Conservation (phyloP, 225 moss, liverwort and hornwort genomes). For the Polytrichum formosum region DNA sequence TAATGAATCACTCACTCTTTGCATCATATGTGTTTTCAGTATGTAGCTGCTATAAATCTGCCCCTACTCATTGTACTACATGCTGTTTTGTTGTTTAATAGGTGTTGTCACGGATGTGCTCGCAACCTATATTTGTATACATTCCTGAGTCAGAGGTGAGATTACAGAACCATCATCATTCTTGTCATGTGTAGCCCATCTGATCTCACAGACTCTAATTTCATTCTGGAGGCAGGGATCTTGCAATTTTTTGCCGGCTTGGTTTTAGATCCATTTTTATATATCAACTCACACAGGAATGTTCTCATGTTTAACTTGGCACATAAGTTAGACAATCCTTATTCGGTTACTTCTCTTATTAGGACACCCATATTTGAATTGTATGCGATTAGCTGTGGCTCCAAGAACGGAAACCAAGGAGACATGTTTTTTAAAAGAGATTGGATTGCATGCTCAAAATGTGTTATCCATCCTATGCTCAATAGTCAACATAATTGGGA, state of each 20-base stretch:
- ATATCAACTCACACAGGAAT: neutral
- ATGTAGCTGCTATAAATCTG: neutral
- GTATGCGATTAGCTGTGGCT: no score
- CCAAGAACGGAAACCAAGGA: no score
- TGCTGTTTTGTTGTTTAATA: slow-evolving; percentile 16
- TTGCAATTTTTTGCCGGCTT: neutral
- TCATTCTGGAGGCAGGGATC: neutral
- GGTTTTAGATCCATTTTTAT: neutral
- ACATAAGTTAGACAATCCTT: neutral
- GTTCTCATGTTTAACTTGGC: neutral
- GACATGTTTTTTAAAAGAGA: no score
- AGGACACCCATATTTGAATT: no score
- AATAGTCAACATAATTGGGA: no score
- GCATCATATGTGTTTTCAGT: neutral
- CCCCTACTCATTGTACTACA: no score
- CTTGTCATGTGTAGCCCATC: no score
- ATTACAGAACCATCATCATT: neutral
- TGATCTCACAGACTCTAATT: no score
- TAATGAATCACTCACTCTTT: slow-evolving; percentile 1
- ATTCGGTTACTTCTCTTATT: neutral
- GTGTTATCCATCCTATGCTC: no score
- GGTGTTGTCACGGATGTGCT: slow-evolving; percentile 93
- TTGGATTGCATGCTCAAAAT: no score
- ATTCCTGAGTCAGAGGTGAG: slow-evolving; percentile 92
- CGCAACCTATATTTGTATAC: slow-evolving; percentile 80